Percentiles rank a stretch among this genome's conserved stretches.
Conservation (phyloP, 192 early-diverging fungal genomes). For the Backusella sp. region DNA sequence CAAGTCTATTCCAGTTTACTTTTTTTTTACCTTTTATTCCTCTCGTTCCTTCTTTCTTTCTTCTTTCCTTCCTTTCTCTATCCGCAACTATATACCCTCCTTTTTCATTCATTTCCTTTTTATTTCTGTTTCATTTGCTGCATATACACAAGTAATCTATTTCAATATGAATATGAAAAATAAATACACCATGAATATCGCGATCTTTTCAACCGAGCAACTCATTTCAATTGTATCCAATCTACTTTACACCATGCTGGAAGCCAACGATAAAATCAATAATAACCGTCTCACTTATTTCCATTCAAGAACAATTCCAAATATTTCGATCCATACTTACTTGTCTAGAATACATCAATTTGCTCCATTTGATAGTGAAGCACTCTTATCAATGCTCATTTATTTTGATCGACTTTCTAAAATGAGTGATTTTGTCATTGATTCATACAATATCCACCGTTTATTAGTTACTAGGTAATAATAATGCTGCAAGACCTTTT, state of each 20-base stretch:
- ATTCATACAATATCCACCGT: conserved; percentile 70
- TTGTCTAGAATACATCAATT: conserved; percentile 64
- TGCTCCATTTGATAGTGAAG: conserved; percentile 64
- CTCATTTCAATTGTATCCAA: conserved; percentile 45
- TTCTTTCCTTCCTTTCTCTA: not conserved
- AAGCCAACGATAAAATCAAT: conserved; percentile 42
- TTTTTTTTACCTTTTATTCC: too few species aligned
- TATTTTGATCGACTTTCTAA: conserved; percentile 67
- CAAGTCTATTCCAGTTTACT: not conserved
- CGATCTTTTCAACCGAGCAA: conserved; percentile 42
- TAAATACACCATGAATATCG: conserved; percentile 33
- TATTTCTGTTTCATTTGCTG: conserved; percentile 45
- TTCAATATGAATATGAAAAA: conserved; percentile 45
- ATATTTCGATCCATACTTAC: conserved; percentile 65
- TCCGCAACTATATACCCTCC: not conserved
- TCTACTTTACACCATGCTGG: conserved; percentile 45
- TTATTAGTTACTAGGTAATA: conserved; percentile 55
- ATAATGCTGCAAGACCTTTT: too few species aligned
- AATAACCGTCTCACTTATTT: conserved; percentile 53
- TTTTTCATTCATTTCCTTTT: not conserved
- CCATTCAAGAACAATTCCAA: conserved; percentile 65
- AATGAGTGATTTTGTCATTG: conserved; percentile 52
- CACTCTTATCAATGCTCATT: conserved; percentile 62
- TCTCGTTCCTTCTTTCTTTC: not conserved
- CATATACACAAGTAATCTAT: conserved; percentile 53